Evolutionary conservation across 352 stramenopile genomes (phyloP).

Genomic region (Phytophthora sp.): DNA sequence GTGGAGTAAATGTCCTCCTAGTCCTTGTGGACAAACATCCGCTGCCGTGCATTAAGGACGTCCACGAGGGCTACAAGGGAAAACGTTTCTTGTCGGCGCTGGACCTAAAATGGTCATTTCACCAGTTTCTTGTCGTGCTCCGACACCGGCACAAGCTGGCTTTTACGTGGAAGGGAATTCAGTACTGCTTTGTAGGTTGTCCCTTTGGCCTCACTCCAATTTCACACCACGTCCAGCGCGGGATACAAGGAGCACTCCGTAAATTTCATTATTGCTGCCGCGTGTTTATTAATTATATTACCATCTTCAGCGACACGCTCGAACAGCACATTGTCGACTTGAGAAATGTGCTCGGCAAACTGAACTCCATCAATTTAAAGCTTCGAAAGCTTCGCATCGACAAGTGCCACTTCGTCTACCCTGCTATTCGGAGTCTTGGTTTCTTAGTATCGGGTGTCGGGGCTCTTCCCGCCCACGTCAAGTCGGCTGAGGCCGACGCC

Average conservation of each 20-base stretch:
- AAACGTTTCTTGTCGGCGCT: neutral
- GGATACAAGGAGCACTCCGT: neutral
- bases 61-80: neutral
- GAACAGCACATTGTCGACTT: neutral
- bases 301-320: neutral
- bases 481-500: neutral
- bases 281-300: neutral
- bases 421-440: neutral
- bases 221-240: neutral
- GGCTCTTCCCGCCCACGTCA: neutral
- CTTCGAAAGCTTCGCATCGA: slow-evolving; percentile 1
- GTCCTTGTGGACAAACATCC: neutral
- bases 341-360: neutral
- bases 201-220: neutral
- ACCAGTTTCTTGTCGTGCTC: neutral
- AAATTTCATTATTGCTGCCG: neutral
- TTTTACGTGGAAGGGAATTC: neutral
- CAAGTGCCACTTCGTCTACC: neutral
- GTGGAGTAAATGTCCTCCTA: neutral
- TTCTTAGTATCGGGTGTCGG: neutral
- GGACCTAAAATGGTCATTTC: neutral
- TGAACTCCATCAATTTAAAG: neutral
- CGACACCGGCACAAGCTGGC: neutral
- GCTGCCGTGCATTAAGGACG: neutral
- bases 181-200: neutral